These are phyloP conservation scores for Entonaema liquescens DNA, from an alignment of 495 filamentous ascomycete genomes.

Conservation along the genomic window DNA sequence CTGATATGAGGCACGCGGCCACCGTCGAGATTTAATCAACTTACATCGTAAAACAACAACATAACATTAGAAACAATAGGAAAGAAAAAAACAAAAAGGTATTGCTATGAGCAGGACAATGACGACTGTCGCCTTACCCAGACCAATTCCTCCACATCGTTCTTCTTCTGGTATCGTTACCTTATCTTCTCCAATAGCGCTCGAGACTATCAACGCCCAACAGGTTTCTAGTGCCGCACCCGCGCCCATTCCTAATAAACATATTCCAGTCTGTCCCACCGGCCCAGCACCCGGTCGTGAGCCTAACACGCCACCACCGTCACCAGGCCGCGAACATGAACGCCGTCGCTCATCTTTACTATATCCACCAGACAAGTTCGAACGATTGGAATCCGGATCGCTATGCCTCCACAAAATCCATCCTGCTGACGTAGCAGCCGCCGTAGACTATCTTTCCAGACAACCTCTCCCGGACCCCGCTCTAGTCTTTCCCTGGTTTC, in stretches of 20 bases:
- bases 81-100: not conserved
- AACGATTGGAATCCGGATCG: constrained; percentile 59
- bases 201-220: constrained; percentile 57
- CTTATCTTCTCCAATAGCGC: constrained; percentile 58
- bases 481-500: constrained; percentile 94
- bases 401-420: constrained; percentile 78
- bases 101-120: constrained; percentile 48
- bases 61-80: constrained; percentile 12
- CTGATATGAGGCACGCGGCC: constrained; percentile 29
- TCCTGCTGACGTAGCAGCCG: constrained; percentile 70
- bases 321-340: constrained; percentile 60
- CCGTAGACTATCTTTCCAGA: constrained; percentile 75
- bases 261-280: constrained; percentile 84
- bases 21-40: not conserved
- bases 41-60: constrained; percentile 4
- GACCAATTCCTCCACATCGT: constrained; percentile 58
- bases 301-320: constrained; percentile 72
- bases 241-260: constrained; percentile 84
- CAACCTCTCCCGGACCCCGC: constrained; percentile 85
- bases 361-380: constrained; percentile 73
- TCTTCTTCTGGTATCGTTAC: constrained; percentile 58
- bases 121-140: constrained; percentile 63
- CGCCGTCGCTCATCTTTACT: constrained; percentile 67
- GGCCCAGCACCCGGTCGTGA: constrained; percentile 70
- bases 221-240: constrained; percentile 50